Conservation (phyloP, 2,329 filamentous ascomycete species). For the Ceratocystis eucalypticola region DNA sequence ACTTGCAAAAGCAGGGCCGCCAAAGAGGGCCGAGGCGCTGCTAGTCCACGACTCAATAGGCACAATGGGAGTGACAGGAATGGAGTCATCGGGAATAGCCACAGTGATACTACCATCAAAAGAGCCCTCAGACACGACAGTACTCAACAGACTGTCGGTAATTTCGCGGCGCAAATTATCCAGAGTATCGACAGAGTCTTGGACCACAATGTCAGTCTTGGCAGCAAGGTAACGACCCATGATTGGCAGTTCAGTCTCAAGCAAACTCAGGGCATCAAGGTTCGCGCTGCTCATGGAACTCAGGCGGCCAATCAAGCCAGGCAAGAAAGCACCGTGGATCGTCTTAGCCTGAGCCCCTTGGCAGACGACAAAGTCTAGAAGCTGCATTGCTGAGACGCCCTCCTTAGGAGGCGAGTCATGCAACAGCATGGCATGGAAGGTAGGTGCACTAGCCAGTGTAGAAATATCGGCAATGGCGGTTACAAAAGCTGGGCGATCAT, state of each 20-base stretch:
- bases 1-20: neutral
- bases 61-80: neutral
- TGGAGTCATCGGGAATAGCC: neutral
- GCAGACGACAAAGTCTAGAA: slow-evolving; percentile 35
- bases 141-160: slow-evolving; percentile 9
- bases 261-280: slow-evolving; percentile 46
- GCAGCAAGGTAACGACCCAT: slow-evolving; percentile 42
- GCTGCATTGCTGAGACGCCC: slow-evolving; percentile 28
- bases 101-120: neutral
- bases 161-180: slow-evolving; percentile 36
- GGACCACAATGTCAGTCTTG: slow-evolving; percentile 36
- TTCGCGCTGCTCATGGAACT: slow-evolving; percentile 38
- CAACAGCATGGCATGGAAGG: slow-evolving; percentile 32
- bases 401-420: slow-evolving; percentile 27
- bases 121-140: neutral
- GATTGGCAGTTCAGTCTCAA: slow-evolving; percentile 51
- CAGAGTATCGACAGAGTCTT: slow-evolving; percentile 38
- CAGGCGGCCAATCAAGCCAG: slow-evolving; percentile 42
- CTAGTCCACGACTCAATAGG: slow-evolving; percentile 2
- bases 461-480: slow-evolving; percentile 28
- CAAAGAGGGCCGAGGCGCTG: neutral
- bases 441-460: slow-evolving; percentile 36
- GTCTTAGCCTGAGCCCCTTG: slow-evolving; percentile 26
- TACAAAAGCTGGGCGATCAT: slow-evolving; percentile 9
- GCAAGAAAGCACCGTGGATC: slow-evolving; percentile 31